phyloP scores from a whole-genome alignment of 2,329 filamentous ascomycete genomes.

The Epichloe typhina region DNA sequence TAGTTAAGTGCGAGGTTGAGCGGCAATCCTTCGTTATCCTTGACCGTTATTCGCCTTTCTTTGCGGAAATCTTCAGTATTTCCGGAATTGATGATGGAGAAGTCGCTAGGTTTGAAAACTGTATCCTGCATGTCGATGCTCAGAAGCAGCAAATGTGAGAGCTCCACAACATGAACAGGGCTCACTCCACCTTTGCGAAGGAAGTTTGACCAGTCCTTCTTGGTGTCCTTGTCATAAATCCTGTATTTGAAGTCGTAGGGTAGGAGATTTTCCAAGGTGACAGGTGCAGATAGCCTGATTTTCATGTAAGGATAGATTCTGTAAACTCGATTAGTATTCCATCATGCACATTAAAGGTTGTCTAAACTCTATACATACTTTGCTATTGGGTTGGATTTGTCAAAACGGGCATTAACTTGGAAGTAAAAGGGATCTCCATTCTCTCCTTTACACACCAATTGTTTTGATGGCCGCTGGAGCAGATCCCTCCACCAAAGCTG shows the following conservation, averaged over 20 bases:
- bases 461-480: slow-evolving; percentile 69
- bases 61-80: slow-evolving; percentile 77
- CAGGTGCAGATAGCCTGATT: slow-evolving; percentile 77
- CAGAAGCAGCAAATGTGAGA: slow-evolving; percentile 83
- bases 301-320: slow-evolving; percentile 90
- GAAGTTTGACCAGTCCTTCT: slow-evolving; percentile 98
- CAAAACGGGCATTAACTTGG: slow-evolving; percentile 78
- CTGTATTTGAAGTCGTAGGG: slow-evolving; percentile 99
- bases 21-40: slow-evolving; percentile 69
- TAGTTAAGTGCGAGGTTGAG: slow-evolving; percentile 83
- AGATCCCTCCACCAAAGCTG: slow-evolving; percentile 87
- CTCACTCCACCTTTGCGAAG: slow-evolving; percentile 91
- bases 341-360: background rate
- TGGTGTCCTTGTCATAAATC: slow-evolving; percentile 97
- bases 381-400: slow-evolving; percentile 70
- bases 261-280: slow-evolving; percentile 86
- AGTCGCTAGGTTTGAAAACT: slow-evolving; percentile 86
- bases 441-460: slow-evolving; percentile 79
- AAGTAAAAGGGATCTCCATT: slow-evolving; percentile 90
- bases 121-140: slow-evolving; percentile 97
- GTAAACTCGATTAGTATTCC: background rate
- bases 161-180: slow-evolving; percentile 90
- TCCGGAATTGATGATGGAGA: slow-evolving; percentile 90
- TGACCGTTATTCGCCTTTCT: slow-evolving; percentile 66
- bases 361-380: slow-evolving; percentile 35